Evolutionary conservation across 139 green algal genomes (phyloP).

Genomic region (Micromonas pusilla): DNA sequence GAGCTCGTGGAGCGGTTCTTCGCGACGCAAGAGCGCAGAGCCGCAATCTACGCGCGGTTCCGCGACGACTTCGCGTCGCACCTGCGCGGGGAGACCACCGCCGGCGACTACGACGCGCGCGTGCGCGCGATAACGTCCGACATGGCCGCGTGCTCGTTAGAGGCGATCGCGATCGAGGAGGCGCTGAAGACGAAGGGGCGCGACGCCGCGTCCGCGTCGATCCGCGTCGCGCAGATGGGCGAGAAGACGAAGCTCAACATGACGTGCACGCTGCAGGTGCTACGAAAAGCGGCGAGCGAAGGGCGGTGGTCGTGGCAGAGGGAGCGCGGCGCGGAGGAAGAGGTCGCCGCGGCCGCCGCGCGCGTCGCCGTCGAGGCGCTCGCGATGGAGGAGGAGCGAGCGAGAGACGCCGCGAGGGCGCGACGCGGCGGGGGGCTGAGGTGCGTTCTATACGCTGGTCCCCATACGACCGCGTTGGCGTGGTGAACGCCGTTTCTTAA

Average conservation of each 20-base stretch:
- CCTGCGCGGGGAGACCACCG: not conserved
- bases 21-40: not conserved
- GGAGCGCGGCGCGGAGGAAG: not conserved
- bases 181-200: not conserved
- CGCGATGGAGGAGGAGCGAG: not conserved
- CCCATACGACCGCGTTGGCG: too few species aligned
- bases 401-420: too few species aligned
- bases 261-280: conserved; percentile 25
- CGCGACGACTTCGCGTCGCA: not conserved
- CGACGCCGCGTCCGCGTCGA: not conserved
- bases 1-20: not conserved
- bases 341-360: not conserved
- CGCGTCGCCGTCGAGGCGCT: not conserved
- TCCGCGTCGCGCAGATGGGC: not conserved
- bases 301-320: conserved; percentile 9
- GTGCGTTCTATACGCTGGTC: too few species aligned
- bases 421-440: too few species aligned
- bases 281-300: not conserved
- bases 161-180: not conserved
- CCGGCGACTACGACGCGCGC: not conserved
- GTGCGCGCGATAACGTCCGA: not conserved
- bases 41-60: not conserved
- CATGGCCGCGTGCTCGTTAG: not conserved
- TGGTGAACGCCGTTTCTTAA: too few species aligned
- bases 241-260: conserved; percentile 3